Evolutionary conservation across 2,329 filamentous ascomycete genomes (phyloP).

Genomic region (Colletotrichum theobromicola): DNA sequence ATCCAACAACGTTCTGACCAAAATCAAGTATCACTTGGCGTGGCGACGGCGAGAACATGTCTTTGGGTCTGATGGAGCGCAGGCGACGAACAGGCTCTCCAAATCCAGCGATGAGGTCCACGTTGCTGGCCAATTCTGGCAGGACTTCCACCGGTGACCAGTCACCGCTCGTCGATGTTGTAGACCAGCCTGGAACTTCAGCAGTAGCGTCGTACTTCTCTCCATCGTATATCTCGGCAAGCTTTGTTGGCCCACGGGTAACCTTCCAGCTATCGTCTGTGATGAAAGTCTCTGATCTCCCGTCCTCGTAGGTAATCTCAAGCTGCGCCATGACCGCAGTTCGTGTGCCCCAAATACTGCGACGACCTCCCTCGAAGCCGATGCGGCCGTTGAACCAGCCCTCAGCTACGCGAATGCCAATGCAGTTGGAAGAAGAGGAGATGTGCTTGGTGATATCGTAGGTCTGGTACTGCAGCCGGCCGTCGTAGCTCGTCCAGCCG

Average conservation of each 20-base stretch:
- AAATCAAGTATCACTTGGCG: conserved; percentile 47
- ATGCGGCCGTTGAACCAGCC: conserved; percentile 47
- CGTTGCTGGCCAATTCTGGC: background rate
- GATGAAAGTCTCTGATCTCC: background rate
- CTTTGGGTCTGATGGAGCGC: conserved; percentile 29
- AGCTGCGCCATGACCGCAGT: background rate
- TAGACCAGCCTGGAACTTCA: conserved; percentile 2
- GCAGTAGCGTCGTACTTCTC: conserved; percentile 18
- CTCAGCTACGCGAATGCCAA: conserved; percentile 48
- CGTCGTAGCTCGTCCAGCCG: conserved; percentile 56
- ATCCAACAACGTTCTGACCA: conserved; percentile 49
- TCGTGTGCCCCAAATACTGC: conserved; percentile 29
- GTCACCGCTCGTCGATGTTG: background rate
- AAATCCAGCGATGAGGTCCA: background rate
- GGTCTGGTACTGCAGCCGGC: conserved; percentile 56
- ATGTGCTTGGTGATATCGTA: conserved; percentile 54
- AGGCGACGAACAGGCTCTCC: conserved; percentile 23
- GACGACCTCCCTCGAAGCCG: conserved; percentile 6
- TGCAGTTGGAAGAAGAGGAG: conserved; percentile 31
- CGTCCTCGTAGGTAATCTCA: background rate
- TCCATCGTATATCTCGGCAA: conserved; percentile 21
- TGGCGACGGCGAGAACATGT: conserved; percentile 33
- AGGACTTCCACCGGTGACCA: background rate
- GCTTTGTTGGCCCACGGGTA: background rate
- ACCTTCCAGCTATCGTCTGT: background rate